phyloP scores from a whole-genome alignment of 768 basidiomycete genomes.

The Lactifluus subvellereus region DNA sequence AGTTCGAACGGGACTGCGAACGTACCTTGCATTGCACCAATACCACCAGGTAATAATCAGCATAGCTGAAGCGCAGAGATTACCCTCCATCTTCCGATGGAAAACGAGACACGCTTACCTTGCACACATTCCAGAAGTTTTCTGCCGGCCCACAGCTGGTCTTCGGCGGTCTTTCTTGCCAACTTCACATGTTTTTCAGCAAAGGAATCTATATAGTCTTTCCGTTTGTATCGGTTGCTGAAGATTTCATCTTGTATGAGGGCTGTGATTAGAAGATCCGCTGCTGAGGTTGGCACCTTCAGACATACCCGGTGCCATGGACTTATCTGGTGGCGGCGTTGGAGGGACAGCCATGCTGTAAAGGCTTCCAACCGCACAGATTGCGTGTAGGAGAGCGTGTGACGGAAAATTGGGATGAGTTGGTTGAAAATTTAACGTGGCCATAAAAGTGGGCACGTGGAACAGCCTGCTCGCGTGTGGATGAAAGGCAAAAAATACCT shows the following conservation, averaged over 20 bases:
- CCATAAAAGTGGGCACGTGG: slow-evolving; percentile 60
- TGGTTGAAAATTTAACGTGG: slow-evolving; percentile 57
- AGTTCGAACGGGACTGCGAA: not conserved
- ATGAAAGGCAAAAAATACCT: slow-evolving; percentile 74
- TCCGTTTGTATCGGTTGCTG: slow-evolving; percentile 14
- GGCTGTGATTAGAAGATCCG: not conserved
- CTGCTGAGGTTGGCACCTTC: not conserved
- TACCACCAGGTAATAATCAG: slow-evolving; percentile 67
- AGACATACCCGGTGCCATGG: slow-evolving; percentile 37
- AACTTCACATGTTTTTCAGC: slow-evolving; percentile 23
- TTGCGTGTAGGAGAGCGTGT: slow-evolving; percentile 70
- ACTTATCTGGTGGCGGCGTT: slow-evolving; percentile 40
- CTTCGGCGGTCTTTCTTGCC: slow-evolving; percentile 18
- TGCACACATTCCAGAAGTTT: slow-evolving; percentile 21
- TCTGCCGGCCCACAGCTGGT: slow-evolving; percentile 17
- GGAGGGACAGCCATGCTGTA: slow-evolving; percentile 66
- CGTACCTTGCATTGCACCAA: slow-evolving; percentile 64
- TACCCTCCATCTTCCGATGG: not conserved
- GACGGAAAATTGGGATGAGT: slow-evolving; percentile 70
- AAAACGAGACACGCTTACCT: slow-evolving; percentile 4
- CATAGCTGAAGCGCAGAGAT: slow-evolving; percentile 41
- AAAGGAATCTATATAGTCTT: slow-evolving; percentile 24
- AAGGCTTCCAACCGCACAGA: slow-evolving; percentile 72
- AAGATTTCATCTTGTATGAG: slow-evolving; percentile 26
- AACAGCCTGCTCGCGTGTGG: slow-evolving; percentile 69